phyloP scores from a whole-genome alignment of 139 green algal species.

The Penium margaritaceum region DNA sequence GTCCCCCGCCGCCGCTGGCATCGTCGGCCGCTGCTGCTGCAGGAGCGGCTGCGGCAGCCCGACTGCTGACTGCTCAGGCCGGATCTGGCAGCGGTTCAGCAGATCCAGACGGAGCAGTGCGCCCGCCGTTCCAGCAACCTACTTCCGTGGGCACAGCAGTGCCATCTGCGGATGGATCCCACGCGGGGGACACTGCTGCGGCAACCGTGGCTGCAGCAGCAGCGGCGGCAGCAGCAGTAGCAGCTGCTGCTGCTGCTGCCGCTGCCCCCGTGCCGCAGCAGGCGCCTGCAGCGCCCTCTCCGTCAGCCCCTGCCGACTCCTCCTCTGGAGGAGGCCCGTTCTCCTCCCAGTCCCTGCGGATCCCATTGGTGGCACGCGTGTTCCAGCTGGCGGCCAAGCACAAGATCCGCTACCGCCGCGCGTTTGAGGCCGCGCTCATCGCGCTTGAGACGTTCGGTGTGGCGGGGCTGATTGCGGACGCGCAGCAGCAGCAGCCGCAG shows the following conservation, averaged over 20 bases:
- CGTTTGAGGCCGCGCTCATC: slow-evolving; percentile 26
- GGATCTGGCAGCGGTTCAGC: no score
- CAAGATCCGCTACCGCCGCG: slow-evolving; percentile 11
- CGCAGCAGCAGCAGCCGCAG: no score
- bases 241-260: neutral
- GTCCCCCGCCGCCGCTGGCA: no score
- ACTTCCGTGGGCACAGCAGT: no score
- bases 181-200: neutral
- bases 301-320: no score
- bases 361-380: neutral
- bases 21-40: no score
- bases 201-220: neutral
- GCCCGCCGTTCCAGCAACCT: no score
- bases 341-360: neutral
- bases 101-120: no score
- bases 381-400: slow-evolving; percentile 19
- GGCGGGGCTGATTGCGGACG: neutral
- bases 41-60: no score
- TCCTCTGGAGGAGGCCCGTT: neutral
- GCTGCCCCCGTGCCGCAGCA: neutral
- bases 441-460: slow-evolving; percentile 18
- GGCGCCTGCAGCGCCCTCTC: no score
- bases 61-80: no score
- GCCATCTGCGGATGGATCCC: no score
- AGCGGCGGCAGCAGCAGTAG: neutral